A percentile compares a stretch with the other conserved stretches of the same genome.
phyloP scores from a whole-genome alignment of 2,329 filamentous ascomycete species.

The Nemania sp. region DNA sequence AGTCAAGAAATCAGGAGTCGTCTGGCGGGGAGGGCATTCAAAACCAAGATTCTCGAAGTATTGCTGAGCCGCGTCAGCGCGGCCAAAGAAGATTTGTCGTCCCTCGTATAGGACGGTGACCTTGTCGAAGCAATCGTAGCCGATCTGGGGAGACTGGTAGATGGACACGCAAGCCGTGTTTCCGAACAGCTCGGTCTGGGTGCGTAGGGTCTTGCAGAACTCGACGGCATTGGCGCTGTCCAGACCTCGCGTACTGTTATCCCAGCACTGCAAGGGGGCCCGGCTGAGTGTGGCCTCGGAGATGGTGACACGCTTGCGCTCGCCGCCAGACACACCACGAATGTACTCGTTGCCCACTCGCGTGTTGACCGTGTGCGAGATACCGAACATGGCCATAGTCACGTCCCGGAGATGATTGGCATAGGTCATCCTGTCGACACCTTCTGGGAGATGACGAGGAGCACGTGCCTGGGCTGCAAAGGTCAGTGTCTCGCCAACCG shows the following conservation, averaged over 20 bases:
- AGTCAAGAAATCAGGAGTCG: slow-evolving; percentile 73
- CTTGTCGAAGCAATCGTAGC: slow-evolving; percentile 69
- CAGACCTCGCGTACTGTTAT: slow-evolving; percentile 75
- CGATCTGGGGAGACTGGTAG: slow-evolving; percentile 69
- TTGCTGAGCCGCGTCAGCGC: slow-evolving; percentile 60
- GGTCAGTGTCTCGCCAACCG: slow-evolving; percentile 77
- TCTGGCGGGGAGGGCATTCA: slow-evolving; percentile 67
- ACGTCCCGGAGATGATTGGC: slow-evolving; percentile 70
- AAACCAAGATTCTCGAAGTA: slow-evolving; percentile 73
- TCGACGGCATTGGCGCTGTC: slow-evolving; percentile 78
- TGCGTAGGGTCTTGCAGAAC: slow-evolving; percentile 71
- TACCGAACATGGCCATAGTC: slow-evolving; percentile 76
- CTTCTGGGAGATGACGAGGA: slow-evolving; percentile 63
- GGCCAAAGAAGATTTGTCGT: slow-evolving; percentile 67
- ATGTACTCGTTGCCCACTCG: slow-evolving; percentile 76
- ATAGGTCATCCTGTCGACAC: slow-evolving; percentile 58
- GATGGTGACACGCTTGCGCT: slow-evolving; percentile 70
- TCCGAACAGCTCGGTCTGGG: slow-evolving; percentile 67
- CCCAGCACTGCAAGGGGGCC: slow-evolving; percentile 67
- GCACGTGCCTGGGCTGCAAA: slow-evolving; percentile 75
- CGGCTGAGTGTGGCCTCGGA: slow-evolving; percentile 64
- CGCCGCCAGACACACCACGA: slow-evolving; percentile 74
- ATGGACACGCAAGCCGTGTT: slow-evolving; percentile 72
- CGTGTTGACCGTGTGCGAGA: slow-evolving; percentile 73
- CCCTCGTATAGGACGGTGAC: slow-evolving; percentile 63